phyloP scores from a whole-genome alignment of 352 stramenopile genomes.

The Phytophthora cactorum region DNA sequence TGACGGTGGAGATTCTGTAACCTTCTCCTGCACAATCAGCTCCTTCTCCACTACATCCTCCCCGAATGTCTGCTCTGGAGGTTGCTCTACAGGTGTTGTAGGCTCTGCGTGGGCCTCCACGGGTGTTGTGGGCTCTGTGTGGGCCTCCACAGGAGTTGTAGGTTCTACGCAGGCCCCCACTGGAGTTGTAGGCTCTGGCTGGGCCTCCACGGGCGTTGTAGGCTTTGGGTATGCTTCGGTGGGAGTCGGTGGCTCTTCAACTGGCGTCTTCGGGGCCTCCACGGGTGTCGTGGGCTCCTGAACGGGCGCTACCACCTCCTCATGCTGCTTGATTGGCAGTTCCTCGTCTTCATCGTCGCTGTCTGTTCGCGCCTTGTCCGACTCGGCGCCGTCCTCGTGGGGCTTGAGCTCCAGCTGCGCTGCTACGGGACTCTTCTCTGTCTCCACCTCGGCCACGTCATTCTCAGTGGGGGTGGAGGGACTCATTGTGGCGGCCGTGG shows the following conservation, averaged over 20 bases:
- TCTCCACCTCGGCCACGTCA: constrained; percentile 35
- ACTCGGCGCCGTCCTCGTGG: constrained; percentile 34
- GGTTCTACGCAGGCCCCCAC: constrained; percentile 2
- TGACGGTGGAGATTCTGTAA: background rate
- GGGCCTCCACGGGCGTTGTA: constrained; percentile 4
- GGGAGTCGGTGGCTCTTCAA: constrained; percentile 9
- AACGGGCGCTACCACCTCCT: background rate
- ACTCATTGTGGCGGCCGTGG: background rate
- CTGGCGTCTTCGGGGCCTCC: constrained; percentile 9
- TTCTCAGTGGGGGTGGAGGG: constrained; percentile 16
- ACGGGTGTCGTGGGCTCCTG: constrained; percentile 6
- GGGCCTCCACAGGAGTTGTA: constrained; percentile 4
- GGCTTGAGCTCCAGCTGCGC: constrained; percentile 20
- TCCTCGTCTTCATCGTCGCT: constrained; percentile 39
- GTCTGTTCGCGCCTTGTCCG: constrained; percentile 39
- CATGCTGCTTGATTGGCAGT: constrained; percentile 5
- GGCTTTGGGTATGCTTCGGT: constrained; percentile 3
- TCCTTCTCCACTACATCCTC: constrained; percentile 18
- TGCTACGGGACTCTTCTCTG: constrained; percentile 29
- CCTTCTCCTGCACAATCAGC: constrained; percentile 9
- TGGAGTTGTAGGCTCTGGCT: constrained; percentile 9
- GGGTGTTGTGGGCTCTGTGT: constrained; percentile 10
- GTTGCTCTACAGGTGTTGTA: constrained; percentile 21
- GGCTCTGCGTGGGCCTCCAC: constrained; percentile 7
- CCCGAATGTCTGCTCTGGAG: constrained; percentile 19